Evolutionary conservation across 2,329 filamentous ascomycete genomes (phyloP), one percentile per base, ranked within the genome.

Genomic region (Dryadomyces quercus-mongolicae): DNA sequence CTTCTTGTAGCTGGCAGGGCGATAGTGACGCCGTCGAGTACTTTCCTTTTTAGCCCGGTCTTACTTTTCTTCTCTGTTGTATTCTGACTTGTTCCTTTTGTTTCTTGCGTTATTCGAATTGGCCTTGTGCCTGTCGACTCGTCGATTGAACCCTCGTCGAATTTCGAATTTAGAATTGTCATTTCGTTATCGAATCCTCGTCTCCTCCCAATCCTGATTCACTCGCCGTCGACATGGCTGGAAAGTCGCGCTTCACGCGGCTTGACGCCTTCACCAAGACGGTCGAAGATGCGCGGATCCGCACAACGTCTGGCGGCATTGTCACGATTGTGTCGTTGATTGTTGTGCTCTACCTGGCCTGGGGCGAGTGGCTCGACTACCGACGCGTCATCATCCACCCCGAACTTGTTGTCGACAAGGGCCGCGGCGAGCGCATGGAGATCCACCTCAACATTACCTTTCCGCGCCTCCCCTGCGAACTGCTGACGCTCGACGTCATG

Each of bases 221-320:
- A 10, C 18, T 50, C 5, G 45, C 16, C 8, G 20, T 22, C 2
- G 16, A 60, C 51, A 97, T 97, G 93, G 77, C 91, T 61, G 74
- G 85, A 65, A 95, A 95, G 76, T 95, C 89, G 62, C 85, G 93
- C 70, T 96, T 98, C 68, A 95, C 88, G 57, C 85, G 86, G 80
- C 88, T 98, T 60, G 93, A 98, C 71, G 93, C 93, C 77, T 98
- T 98, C 69, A 95, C 92, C 52, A 98, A 98, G 74, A 98, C 93
- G 13, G 93, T 98, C 62, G 93, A 98, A 70, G 93, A 98, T 82
- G 93, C 94, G 61, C 83, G 93, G 63, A 83, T 98, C 67, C 86
- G 94, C 64, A 98, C 93, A 36, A 96, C 91, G 7, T 95, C 90
- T 2, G 93, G 93, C 60, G 93, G 93, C 61, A 82, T 98, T 62